Conservation (phyloP, 2,329 filamentous ascomycete species). For the Neopestalotiopsis rosae region DNA sequence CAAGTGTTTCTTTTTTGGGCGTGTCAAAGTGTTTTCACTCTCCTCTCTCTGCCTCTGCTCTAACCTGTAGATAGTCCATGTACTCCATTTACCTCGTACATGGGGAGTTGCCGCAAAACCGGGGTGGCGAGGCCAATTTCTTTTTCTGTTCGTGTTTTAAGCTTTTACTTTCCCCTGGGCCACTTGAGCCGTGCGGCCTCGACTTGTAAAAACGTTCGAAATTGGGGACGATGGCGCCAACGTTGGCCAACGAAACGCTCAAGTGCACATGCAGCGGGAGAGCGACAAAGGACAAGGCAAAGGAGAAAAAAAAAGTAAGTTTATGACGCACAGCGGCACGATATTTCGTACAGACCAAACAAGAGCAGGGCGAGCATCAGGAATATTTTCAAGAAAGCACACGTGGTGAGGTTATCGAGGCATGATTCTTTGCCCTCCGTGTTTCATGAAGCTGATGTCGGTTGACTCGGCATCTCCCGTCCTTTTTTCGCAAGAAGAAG, state of each 20-base stretch:
- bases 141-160: slow-evolving; percentile 1
- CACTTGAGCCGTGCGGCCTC: not conserved
- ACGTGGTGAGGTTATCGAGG: not conserved
- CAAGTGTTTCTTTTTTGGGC: no score
- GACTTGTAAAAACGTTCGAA: not conserved
- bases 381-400: not conserved
- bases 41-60: no score
- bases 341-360: not conserved
- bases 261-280: slow-evolving; percentile 8
- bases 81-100: no score
- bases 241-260: not conserved
- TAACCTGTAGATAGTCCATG: no score
- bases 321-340: not conserved
- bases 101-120: not conserved
- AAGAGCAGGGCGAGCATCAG: not conserved
- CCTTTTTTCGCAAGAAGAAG: not conserved
- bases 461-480: not conserved
- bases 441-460: not conserved
- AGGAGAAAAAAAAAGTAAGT: not conserved
- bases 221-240: not conserved
- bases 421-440: no score
- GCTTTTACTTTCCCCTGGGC: not conserved
- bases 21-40: no score
- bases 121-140: not conserved
- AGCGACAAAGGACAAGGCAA: not conserved